Evolutionary conservation across 1,284 basidiomycete species (phyloP).

Genomic region (Leucoagaricus sp.): DNA sequence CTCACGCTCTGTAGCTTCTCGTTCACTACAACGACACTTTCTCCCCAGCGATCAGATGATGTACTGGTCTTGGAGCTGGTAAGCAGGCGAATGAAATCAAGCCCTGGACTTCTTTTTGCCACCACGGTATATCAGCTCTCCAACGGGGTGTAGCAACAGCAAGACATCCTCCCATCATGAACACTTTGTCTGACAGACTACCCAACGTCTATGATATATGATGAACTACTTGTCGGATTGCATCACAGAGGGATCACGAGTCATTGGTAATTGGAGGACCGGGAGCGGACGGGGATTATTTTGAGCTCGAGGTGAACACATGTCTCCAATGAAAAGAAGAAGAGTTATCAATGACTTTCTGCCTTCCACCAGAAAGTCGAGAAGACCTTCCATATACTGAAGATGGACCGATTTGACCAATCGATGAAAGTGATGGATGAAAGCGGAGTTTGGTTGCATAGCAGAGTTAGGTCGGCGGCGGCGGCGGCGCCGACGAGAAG

Average conservation of each 20-base stretch:
- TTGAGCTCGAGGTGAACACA: not conserved
- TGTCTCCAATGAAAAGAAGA: slow-evolving; percentile 6
- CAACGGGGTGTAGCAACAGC: not conserved
- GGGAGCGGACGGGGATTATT: not conserved
- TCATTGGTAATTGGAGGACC: not conserved
- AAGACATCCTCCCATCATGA: slow-evolving; percentile 3
- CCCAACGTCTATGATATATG: slow-evolving; percentile 2
- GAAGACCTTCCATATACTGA: slow-evolving; percentile 6
- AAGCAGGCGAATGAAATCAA: slow-evolving; percentile 1
- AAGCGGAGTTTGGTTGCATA: slow-evolving; percentile 13
- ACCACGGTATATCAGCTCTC: slow-evolving; percentile 6
- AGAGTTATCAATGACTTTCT: slow-evolving; percentile 1
- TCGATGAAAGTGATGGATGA: slow-evolving; percentile 15
- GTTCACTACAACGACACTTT: too few relatives aligned
- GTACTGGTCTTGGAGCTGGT: not conserved
- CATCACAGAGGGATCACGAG: slow-evolving; percentile 6
- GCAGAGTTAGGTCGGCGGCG: slow-evolving; percentile 9
- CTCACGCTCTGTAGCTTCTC: not conserved
- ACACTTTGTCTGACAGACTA: slow-evolving; percentile 2
- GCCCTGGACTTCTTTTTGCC: slow-evolving; percentile 4
- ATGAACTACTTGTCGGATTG: slow-evolving; percentile 5
- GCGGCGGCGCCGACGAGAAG: slow-evolving; percentile 9
- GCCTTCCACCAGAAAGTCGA: slow-evolving; percentile 15
- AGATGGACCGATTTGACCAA: not conserved
- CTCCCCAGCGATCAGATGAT: slow-evolving; percentile 10